Base-by-base conservation (phyloP, 306 rosid genomes). In the Hippophae gyantsensis region DNA sequence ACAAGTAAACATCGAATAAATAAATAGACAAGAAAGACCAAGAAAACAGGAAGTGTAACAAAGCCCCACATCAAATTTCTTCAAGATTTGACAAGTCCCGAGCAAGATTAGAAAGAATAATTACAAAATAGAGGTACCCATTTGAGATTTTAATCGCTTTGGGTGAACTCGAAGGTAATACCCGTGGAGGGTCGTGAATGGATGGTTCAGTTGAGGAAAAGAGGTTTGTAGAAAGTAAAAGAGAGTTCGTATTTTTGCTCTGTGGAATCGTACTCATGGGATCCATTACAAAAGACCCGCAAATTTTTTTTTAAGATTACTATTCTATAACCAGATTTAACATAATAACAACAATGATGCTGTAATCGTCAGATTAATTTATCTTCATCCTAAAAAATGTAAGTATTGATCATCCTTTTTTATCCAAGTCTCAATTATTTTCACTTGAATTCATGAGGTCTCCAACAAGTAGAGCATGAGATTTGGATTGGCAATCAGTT, bases 191-290 rank as follows among this genome's bases (percentile, higher is more conserved):
- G 13, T 25, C 45, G 38, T 48, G 57, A 52, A 47, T 66, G 23
- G 47, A 66, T 43, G 79, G 68, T 56, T 72, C 54, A 71, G 69
- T 63, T 60, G 63, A 63, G 58, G 71, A 54, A 57, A 54, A 61
- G 74, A 64, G 76, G 56, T 70, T 32, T 60, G 83, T 45, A 67
- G 84, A 73, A 72, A 72, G 38, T 61, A 56, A 68, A 56, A 72
- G 76, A 46, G 68, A 14, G 62, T 43, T 58, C 58, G 58, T 65
- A 81, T 56, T 65, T 70, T 64, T 62, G 67, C 51, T 69, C 65
- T 14, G 61, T 67, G 75, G 94, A 82, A 75, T 76, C 78, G 9
- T 63, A 65, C 69, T 80, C 76, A 68, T 56, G 78, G 87, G 87
- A 74, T 71, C 85, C 87, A 72, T 51, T 47, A 6, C 46, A 27